Percentiles rank a stretch among this genome's conserved stretches.
Evolutionary conservation across 2,329 filamentous ascomycete genomes (phyloP).

Genomic region (Clonostachys chloroleuca): DNA sequence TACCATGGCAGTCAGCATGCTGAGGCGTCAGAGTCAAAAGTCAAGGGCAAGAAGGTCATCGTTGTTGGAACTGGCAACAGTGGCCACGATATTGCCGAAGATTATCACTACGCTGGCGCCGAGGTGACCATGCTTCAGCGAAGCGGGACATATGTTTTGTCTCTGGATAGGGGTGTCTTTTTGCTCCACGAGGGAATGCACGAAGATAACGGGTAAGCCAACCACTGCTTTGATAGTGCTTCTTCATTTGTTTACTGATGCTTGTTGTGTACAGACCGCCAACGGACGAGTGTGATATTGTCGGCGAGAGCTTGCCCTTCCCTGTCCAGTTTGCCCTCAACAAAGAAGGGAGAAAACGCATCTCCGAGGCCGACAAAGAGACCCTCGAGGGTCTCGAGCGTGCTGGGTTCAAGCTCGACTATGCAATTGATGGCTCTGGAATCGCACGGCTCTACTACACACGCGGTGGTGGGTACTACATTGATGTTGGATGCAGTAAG

Average conservation of each 20-base stretch:
- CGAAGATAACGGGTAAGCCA: slow-evolving; percentile 5
- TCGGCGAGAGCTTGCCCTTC: slow-evolving; percentile 37
- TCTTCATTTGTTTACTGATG: background rate
- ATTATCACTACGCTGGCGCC: slow-evolving; percentile 62
- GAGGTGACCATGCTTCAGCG: slow-evolving; percentile 67
- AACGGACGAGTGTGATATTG: slow-evolving; percentile 45
- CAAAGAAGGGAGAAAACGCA: slow-evolving; percentile 24
- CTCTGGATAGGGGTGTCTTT: slow-evolving; percentile 28
- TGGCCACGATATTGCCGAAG: slow-evolving; percentile 64
- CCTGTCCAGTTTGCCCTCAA: slow-evolving; percentile 39
- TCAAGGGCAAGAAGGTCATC: slow-evolving; percentile 53
- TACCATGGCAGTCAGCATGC: slow-evolving; percentile 59
- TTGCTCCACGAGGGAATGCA: slow-evolving; percentile 34
- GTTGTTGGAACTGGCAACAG: slow-evolving; percentile 67
- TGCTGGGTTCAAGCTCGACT: slow-evolving; percentile 58
- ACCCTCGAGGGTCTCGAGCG: slow-evolving; percentile 38
- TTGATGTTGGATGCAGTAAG: slow-evolving; percentile 60
- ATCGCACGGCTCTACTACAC: slow-evolving; percentile 60
- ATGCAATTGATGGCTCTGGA: slow-evolving; percentile 50
- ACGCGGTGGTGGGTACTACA: slow-evolving; percentile 65
- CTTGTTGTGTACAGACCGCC: slow-evolving; percentile 20
- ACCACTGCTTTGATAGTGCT: background rate
- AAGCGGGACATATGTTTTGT: slow-evolving; percentile 59
- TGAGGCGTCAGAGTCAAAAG: slow-evolving; percentile 37
- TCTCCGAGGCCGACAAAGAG: slow-evolving; percentile 24